Evolutionary conservation across 805 yeast genomes (phyloP), one percentile per base, ranked within the genome.

Genomic region (Kodamaea leandrae): DNA sequence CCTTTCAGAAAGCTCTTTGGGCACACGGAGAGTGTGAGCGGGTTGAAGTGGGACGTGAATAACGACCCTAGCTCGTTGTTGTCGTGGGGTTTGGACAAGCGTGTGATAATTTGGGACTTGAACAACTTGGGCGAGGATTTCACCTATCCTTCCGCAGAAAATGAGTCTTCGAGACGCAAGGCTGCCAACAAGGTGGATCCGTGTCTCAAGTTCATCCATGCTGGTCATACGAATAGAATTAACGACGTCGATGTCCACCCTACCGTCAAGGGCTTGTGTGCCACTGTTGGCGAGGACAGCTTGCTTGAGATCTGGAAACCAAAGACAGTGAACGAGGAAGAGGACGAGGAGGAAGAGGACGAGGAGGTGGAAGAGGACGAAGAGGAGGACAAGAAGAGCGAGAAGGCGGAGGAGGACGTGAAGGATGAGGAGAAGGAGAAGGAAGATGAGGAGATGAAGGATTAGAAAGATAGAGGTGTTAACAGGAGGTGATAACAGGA

Each of bases 301-400:
- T 69, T 86, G 45, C 64, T 86, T 25, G 90, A 86, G 56, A 69
- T 88, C 5, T 88, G 93, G 93, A 80, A 75, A 54, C 82, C 85
- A 8, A 75, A 83, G 45, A 65, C 71, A 21, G 66, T 69, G 14
- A 66, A 57, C 12, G 76, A 63, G 35, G 64, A 55, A 9, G 65
- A 63, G 9, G 50, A 41, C 6, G 55, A 51, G 15, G 66, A 57
- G 8, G 63, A 54, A 13, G 66, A 60, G 14, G 66, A 39, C n/a
- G 38, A 33, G 38, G 34, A 35, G 10, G 16, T n/a, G 26, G 36
- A 32, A 32, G 36, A 38, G 32, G 28, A 38, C 17, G 13, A 30
- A 21, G 21, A 51, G 47, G 24, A 28, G n/a, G 35, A 20, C 9
- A 46, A 41, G 15, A 41, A 42, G 14, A 40, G 21, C 5, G 42